Evolutionary conservation across 192 early-diverging fungal species (phyloP), one percentile per base, ranked within the genome.

Genomic region (Coemansia sp.): DNA sequence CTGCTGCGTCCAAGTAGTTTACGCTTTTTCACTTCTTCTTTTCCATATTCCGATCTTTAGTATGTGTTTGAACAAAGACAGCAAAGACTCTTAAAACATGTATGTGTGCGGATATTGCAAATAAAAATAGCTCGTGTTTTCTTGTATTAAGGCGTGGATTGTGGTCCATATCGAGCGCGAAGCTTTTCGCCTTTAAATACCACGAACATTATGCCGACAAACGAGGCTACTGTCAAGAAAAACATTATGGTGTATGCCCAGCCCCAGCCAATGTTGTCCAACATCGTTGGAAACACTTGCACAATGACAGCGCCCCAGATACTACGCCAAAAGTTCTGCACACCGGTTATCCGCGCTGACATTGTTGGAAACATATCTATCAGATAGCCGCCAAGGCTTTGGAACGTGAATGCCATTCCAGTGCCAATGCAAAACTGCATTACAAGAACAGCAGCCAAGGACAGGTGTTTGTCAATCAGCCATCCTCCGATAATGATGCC

Each of bases 291-390:
- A 45, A 72, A 75, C 52, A 84, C 59, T 60, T 79, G 77, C 3
- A 84, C 77, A 40, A 75, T 64, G 10, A 78, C 64, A 10, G 79
- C 84, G 1, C 64, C 69, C 76, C 80, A 85, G 16, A 64, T 50
- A 45, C 76, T 75, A 45, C 84, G 84, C 70, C 74, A 83, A 64
- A 83, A 77, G 71, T 78, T 85, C 49, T 75, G 72, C 15, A 83
- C 73, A 5, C 76, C 76, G 6, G 74, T 79, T 44, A 85, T 83
- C n/a, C 76, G 70, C 15, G 84, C 76, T 8, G 80, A 67, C 16
- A 40, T 64, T 18, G 69, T 65, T 5, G 84, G 81, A 39, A 79
- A 85, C n/a, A 85, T 48, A 21, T 85, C 84, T 11, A 85, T 75
- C 48, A 85, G 43, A 61, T 85, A 85, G 21, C 75, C 61, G 44